Base-by-base conservation (phyloP, 495 filamentous ascomycete species). In the Daldinia bambusicola region DNA sequence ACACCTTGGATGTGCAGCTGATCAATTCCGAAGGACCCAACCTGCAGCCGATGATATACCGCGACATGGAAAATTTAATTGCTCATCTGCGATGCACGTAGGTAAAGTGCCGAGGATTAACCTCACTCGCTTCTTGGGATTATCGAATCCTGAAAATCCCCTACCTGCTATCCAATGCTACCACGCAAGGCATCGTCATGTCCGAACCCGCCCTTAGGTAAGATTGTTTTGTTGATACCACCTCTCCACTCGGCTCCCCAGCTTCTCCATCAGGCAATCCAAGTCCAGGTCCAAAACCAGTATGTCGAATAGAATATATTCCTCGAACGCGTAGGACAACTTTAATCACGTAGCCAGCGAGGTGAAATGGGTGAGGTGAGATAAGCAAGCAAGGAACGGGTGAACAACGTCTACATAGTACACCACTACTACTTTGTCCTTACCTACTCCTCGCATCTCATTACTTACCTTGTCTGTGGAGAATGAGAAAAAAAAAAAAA, bases 21-120 rank as follows among this genome's bases (percentile, higher is more conserved):
- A 53, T 53, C 51, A 1, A 16, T 31, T 56, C 43, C 43, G 31
- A 31, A 32, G 26, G 26, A 26, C 26, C 26, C 26, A 56, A 56
- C 14, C 53, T 32, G 12, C n/a, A 53, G 51, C 22, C 12, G 1
- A 26, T 26, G 26, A 9, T 31, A 26, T 26, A 53, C 34, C 2
- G 1, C 34, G 34, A 7, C 4, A 32, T 32, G 16, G 6, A 37
- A 16, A 38, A 8, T 22, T 56, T 56, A 56, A 56, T 56, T 34
- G 53, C 53, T 31, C 53, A 56, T 37, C 32, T 22, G 32, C 16
- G 32, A 56, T 32, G 32, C 32, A 55, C 48, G 20, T 52, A 26
- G 8, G 4, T 34, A 7, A 36, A 13, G n/a, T 13, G 50, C 32
- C 31, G 22, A 52, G 14, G 20, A 31, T 30, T 52, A 52, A 31